Conservation (phyloP, 805 yeast genomes). For the Candida patagonica region DNA sequence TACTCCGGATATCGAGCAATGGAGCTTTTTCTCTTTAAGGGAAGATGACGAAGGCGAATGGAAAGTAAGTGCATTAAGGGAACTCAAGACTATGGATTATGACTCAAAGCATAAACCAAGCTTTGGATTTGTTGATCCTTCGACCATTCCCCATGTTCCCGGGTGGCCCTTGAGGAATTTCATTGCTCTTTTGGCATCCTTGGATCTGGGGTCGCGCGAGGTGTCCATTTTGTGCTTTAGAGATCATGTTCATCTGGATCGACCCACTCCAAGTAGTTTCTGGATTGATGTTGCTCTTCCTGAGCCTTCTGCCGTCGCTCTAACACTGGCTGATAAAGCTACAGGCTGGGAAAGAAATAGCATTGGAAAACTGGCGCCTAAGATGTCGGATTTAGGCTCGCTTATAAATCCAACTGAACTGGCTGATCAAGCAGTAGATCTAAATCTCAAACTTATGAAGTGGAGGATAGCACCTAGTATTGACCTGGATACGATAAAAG, state of each 20-base stretch:
- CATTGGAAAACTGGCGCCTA: constrained; percentile 65
- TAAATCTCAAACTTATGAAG: constrained; percentile 86
- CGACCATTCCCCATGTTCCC: constrained; percentile 31
- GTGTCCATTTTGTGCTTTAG: constrained; percentile 35
- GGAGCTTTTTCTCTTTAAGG: constrained; percentile 26
- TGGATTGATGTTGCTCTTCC: constrained; percentile 21
- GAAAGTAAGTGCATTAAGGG: constrained; percentile 11
- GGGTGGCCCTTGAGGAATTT: constrained; percentile 53
- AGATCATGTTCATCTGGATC: constrained; percentile 13
- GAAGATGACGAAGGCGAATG: constrained; percentile 9
- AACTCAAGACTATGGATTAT: constrained; percentile 17
- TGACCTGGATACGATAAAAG: constrained; percentile 54
- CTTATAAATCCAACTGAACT: constrained; percentile 72
- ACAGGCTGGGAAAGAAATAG: constrained; percentile 89
- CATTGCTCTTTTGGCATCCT: constrained; percentile 34
- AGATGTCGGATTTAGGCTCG: constrained; percentile 71
- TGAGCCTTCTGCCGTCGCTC: neutral
- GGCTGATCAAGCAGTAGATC: constrained; percentile 86
- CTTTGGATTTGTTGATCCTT: constrained; percentile 35
- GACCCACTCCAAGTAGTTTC: constrained; percentile 15
- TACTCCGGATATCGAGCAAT: constrained; percentile 12
- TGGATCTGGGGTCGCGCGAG: constrained; percentile 22
- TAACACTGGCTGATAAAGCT: constrained; percentile 27
- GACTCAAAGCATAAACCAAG: constrained; percentile 11
- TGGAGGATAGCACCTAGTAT: constrained; percentile 89